Evolutionary conservation across 352 stramenopile species (phyloP).

Genomic region (Pythium aristosporum): DNA sequence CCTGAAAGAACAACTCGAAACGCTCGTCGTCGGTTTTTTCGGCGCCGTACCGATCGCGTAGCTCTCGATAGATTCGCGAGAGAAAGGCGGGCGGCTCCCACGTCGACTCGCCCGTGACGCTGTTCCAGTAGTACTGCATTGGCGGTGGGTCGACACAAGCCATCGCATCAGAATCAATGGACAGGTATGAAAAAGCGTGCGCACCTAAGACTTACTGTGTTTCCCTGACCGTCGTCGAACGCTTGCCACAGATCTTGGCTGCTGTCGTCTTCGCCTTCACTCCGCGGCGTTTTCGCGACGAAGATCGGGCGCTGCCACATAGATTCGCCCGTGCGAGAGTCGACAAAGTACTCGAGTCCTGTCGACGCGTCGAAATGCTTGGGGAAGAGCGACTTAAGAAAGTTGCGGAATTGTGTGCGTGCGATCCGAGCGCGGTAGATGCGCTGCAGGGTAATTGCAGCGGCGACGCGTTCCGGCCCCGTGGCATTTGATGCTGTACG

Average conservation of each 20-base stretch:
- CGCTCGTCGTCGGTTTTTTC: conserved; percentile 55
- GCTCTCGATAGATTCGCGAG: conserved; percentile 53
- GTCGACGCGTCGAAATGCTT: conserved; percentile 44
- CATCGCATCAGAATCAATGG: not conserved
- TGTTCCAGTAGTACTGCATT: conserved; percentile 73
- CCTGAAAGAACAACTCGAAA: conserved; percentile 65
- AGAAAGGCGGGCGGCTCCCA: conserved; percentile 62
- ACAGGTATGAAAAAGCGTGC: not conserved
- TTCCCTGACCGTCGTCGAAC: conserved; percentile 58
- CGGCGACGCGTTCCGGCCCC: conserved; percentile 52
- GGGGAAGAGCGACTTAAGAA: conserved; percentile 58
- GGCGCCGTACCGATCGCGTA: conserved; percentile 45
- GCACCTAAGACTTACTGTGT: conserved; percentile 39
- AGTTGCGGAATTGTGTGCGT: conserved; percentile 54
- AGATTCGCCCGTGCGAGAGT: conserved; percentile 57
- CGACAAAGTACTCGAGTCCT: conserved; percentile 57
- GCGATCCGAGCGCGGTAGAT: conserved; percentile 70
- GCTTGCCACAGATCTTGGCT: conserved; percentile 46
- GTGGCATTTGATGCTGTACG: conserved; percentile 58
- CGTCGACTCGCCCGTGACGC: conserved; percentile 51
- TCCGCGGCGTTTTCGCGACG: conserved; percentile 23
- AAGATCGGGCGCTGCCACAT: conserved; percentile 52
- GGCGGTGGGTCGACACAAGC: not conserved
- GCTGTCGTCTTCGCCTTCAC: conserved; percentile 3
- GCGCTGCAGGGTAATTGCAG: conserved; percentile 62